phyloP scores from a whole-genome alignment of 1,284 basidiomycete species.

The Papiliotrema laurentii region DNA sequence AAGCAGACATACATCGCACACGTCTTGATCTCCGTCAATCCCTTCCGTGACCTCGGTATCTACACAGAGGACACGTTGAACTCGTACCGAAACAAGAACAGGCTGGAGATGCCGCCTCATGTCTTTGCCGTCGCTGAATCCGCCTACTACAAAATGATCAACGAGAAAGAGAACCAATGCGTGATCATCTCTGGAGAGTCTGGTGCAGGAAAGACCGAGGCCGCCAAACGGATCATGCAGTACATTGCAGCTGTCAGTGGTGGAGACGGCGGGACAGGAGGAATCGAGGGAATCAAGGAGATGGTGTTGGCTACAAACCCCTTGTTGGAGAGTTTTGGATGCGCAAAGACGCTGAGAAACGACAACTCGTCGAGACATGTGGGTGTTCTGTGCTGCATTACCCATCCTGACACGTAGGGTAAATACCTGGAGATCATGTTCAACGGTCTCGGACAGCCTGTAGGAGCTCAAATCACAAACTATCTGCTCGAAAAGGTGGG shows the following conservation, averaged over 20 bases:
- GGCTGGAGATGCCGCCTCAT: conserved; percentile 95
- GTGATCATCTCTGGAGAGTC: conserved; percentile 99
- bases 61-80: conserved; percentile 84
- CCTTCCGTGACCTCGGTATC: conserved; percentile 95
- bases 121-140: conserved; percentile 97
- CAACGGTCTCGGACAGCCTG: conserved; percentile 83
- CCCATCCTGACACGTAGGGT: conserved; percentile 56
- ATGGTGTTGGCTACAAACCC: conserved; percentile 99
- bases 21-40: conserved; percentile 97
- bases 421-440: conserved; percentile 99
- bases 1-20: conserved; percentile 87
- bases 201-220: conserved; percentile 95
- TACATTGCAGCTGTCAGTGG: conserved; percentile 93
- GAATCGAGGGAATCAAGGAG: conserved; percentile 94
- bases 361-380: conserved; percentile 99
- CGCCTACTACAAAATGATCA: conserved; percentile 99
- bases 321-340: conserved; percentile 94
- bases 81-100: conserved; percentile 93
- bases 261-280: conserved; percentile 58
- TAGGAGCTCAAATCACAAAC: conserved; percentile 98
- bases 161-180: conserved; percentile 99
- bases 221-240: conserved; percentile 98
- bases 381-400: conserved; percentile 40
- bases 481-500: conserved; percentile 87
- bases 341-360: conserved; percentile 97